These are phyloP conservation scores for Cubamyces lactineus DNA, from an alignment of 768 basidiomycete genomes.

Conservation along the genomic window DNA sequence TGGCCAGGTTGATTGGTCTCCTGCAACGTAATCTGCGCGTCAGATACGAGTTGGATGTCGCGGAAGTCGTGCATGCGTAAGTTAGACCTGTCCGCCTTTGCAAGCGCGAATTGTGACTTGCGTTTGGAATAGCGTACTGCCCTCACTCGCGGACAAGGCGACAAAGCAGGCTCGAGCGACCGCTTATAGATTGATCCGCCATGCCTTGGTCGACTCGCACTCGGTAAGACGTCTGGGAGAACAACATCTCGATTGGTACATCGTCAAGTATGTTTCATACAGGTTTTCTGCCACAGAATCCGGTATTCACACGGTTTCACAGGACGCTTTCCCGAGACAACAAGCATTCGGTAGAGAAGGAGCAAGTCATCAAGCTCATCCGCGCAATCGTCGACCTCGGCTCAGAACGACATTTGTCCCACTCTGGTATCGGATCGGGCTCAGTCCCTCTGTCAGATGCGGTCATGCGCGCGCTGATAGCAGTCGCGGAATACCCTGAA, in stretches of 20 bases:
- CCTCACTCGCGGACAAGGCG: constrained; percentile 74
- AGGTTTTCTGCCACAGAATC: constrained; percentile 27
- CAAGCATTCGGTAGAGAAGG: constrained; percentile 82
- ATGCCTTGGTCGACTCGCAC: constrained; percentile 72
- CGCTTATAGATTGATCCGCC: constrained; percentile 83
- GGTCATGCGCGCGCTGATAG: constrained; percentile 87
- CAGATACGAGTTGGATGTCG: constrained; percentile 70
- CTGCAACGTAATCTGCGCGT: constrained; percentile 75
- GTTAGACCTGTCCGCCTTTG: constrained; percentile 32
- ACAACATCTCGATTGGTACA: constrained; percentile 83
- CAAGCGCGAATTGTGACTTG: background rate
- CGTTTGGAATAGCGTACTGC: constrained; percentile 63
- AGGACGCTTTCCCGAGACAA: constrained; percentile 87
- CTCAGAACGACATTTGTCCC: constrained; percentile 54
- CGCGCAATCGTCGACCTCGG: constrained; percentile 81
- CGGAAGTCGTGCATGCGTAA: constrained; percentile 76
- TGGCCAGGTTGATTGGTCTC: constrained; percentile 65
- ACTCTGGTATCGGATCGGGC: constrained; percentile 44
- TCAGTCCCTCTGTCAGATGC: constrained; percentile 69
- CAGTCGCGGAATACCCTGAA: constrained; percentile 90
- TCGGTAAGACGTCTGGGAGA: constrained; percentile 66
- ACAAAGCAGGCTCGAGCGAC: constrained; percentile 77
- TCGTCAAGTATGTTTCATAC: constrained; percentile 65
- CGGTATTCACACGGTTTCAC: constrained; percentile 9
- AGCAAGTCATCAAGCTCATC: constrained; percentile 90